Conservation (phyloP, 257 asterid genomes). For the Nicotiana tabacum region DNA sequence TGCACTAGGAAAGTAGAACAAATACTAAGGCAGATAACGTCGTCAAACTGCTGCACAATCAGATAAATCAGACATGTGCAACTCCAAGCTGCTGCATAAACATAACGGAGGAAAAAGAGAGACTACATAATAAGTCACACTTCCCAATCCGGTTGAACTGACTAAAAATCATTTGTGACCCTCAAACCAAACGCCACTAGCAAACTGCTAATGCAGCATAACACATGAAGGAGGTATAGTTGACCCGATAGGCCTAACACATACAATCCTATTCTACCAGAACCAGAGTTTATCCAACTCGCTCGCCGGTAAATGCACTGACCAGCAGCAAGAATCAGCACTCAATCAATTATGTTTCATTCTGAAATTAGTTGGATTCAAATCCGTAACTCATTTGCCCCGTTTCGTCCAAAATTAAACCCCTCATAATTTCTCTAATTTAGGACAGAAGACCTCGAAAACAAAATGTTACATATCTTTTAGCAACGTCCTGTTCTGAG, state of each 20-base stretch:
- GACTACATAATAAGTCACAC: no score
- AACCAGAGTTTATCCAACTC: neutral
- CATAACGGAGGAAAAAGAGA: neutral
- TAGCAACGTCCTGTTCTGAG: neutral
- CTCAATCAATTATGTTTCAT: neutral
- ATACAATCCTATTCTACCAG: neutral
- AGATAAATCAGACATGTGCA: neutral
- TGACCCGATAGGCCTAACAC: no score
- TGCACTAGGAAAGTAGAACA: neutral
- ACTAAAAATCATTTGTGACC: neutral
- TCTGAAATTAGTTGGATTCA: neutral
- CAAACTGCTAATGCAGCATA: no score
- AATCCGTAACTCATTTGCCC: neutral
- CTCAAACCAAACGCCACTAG: neutral
- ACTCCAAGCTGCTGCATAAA: neutral
- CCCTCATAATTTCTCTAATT: neutral
- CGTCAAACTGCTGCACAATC: neutral
- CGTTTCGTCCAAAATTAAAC: neutral
- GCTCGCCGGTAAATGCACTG: neutral
- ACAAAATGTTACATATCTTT: neutral
- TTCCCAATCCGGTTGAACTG: neutral
- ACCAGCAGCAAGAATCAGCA: conserved; percentile 5
- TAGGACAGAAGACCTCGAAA: neutral
- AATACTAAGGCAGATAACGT: no score
- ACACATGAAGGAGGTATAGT: no score